Evolutionary conservation across 306 rosid species (phyloP).

Genomic region (Prunus salicina): DNA sequence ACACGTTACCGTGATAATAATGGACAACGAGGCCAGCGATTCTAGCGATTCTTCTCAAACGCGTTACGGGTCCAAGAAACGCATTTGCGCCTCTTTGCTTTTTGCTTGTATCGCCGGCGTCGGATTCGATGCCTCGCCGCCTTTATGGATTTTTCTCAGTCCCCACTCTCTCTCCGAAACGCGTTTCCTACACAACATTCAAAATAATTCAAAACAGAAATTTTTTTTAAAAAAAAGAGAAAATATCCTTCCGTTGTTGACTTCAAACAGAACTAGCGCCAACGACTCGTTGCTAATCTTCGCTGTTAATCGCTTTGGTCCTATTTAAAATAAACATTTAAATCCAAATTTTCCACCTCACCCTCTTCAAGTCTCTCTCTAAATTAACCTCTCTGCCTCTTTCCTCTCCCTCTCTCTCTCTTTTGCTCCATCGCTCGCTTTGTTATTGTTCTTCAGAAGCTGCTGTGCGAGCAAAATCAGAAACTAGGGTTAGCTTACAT

Average conservation of each 20-base stretch:
- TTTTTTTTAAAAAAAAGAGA: no score
- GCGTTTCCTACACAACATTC: constrained; percentile 8
- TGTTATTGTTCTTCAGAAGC: neutral
- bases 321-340: neutral
- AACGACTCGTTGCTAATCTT: constrained; percentile 36
- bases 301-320: constrained; percentile 28
- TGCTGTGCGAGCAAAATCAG: neutral
- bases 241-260: constrained; percentile 5
- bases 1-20: neutral
- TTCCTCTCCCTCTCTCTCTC: neutral
- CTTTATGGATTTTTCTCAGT: neutral
- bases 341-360: neutral
- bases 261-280: constrained; percentile 64
- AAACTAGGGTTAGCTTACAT: constrained; percentile 8
- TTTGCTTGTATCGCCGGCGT: constrained; percentile 9
- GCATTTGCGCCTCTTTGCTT: neutral
- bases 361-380: neutral
- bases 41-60: neutral
- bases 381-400: no score
- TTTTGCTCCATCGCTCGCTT: neutral
- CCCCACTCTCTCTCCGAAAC: constrained; percentile 14
- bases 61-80: neutral
- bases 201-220: neutral
- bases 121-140: constrained; percentile 12
- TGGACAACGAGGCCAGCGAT: neutral